Evolutionary conservation across 2,329 filamentous ascomycete genomes (phyloP), one percentile per base, ranked within the genome.

Genomic region (Scleromitrula shiraiana): DNA sequence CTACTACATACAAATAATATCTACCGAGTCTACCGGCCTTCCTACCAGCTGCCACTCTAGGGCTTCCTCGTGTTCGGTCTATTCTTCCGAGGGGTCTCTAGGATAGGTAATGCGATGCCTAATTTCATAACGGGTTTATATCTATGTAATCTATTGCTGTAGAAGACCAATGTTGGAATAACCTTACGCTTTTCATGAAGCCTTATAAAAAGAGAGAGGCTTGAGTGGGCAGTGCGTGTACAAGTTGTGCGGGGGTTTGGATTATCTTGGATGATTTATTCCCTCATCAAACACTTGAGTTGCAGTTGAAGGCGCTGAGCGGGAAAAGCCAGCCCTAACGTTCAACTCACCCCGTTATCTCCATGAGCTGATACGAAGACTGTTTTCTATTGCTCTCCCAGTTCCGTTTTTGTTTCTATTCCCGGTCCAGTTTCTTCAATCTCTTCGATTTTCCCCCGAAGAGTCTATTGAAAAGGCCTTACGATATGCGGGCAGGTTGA

Each of bases 301-400:
- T 29, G 37, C 29, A 47, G 32, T 19, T 22, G 45, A n/a, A 35
- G 37, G 45, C 15, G 44, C 44, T 32, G 36, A 19, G 15, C 44
- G 36, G 44, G 30, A 41, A 23, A 12, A 46, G 33, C 29, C 36
- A 46, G 36, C 36, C 36, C 40, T 46, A 41, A 46, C 35, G 19
- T 24, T 47, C 17, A 10, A 33, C 22, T 37, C 17, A 19, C 33
- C 33, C 32, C 32, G 32, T 15, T 36, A 36, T 36, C 32, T 19
- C 15, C 36, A 41, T 36, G 36, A 41, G 26, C 36, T 47, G 44
- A 47, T 41, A 9, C 22, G 10, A 32, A 20, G 7, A 5, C 36
- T 22, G 26, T 14, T 37, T 29, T 29, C 30, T 17, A 22, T 29
- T 29, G 12, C 12, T 29, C n/a, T n/a, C n/a, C n/a, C n/a, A n/a